These are phyloP conservation scores for Komagataella mondaviorum DNA, from an alignment of 805 yeast genomes.

Conservation along the genomic window DNA sequence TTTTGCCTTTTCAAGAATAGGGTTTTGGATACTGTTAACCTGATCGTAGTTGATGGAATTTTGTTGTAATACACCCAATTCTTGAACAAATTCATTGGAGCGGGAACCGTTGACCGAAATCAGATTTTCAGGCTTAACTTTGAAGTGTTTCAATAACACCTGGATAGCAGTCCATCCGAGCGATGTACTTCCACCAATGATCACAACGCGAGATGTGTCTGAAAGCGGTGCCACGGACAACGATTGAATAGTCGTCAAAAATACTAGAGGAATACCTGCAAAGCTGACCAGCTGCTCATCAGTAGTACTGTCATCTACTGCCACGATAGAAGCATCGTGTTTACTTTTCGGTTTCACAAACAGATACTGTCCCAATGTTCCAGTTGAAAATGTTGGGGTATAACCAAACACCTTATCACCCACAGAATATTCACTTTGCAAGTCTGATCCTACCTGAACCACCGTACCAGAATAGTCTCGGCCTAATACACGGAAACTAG, in stretches of 20 bases:
- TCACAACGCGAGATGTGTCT: conserved; percentile 34
- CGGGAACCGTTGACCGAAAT: conserved; percentile 42
- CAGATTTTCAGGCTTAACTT: conserved; percentile 27
- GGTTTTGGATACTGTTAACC: conserved; percentile 16
- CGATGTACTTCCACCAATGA: conserved; percentile 65
- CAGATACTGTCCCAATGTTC: conserved; percentile 34
- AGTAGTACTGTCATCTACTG: not conserved
- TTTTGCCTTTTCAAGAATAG: conserved; percentile 9
- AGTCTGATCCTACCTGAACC: conserved; percentile 9
- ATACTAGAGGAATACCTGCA: conserved; percentile 52
- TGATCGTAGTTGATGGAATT: conserved; percentile 42
- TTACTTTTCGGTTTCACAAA: conserved; percentile 20
- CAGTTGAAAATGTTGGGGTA: conserved; percentile 9
- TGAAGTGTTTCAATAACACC: conserved; percentile 33
- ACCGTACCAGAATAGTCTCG: conserved; percentile 13
- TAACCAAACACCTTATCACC: conserved; percentile 12
- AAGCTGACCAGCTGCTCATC: conserved; percentile 28
- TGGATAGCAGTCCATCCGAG: conserved; percentile 49
- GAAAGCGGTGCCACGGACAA: conserved; percentile 22
- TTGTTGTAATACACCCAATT: conserved; percentile 37
- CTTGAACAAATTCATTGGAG: conserved; percentile 27
- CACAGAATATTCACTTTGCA: conserved; percentile 2
- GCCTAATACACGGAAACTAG: conserved; percentile 4
- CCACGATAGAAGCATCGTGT: conserved; percentile 15
- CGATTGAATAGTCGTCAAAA: conserved; percentile 44